Base-by-base conservation (phyloP, 768 basidiomycete species). In the Pleurotus pulmonarius region DNA sequence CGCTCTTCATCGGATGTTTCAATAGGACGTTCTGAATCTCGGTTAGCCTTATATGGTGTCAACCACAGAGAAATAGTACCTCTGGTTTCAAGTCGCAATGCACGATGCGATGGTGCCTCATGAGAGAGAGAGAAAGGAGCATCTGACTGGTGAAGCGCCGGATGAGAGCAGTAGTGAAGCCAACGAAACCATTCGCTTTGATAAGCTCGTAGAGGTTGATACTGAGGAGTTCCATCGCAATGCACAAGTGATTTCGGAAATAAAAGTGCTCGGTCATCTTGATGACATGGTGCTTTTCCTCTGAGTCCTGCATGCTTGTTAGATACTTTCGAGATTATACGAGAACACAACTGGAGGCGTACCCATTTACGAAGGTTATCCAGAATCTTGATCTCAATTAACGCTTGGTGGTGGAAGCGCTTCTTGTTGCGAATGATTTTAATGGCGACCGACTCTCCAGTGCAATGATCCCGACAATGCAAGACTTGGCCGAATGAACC, bases 341-440 rank as follows among this genome's bases (percentile, higher is more conserved):
- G 29, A 45, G 24, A 47, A 43, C 38, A 48, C 39, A 40, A 11
- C 55, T 2, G 56, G 22, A 5, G n/a, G 76, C 88, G 56, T 64
- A 93, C 95, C 97, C 97, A 98, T 90, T 95, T 94, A 26, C 91
- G 85, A 62, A 98, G 78, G 68, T 92, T 98, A 63, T 98, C 94
- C 60, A 99, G 75, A 57, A 99, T 98, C 74, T 98, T 98, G 73
- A 98, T 96, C 74, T 98, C 97, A n/a, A 98, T 95, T 44, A 98
- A 70, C 0, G 96, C 97, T 70, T 98, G 97, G 64, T 96, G 92
- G 69, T 98, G 95, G 77, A 98, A 98, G 47, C 97, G 82, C 72
- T 98, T 98, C 80, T 98, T 98, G 77, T 98, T 98, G 40, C 97
- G 86, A 64, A 99, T 98, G 60, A 99, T 98, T 80, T 99, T 99